These are phyloP conservation scores for Mycosphaerella sp. DNA, from an alignment of 2,329 filamentous ascomycete genomes.

Conservation along the genomic window DNA sequence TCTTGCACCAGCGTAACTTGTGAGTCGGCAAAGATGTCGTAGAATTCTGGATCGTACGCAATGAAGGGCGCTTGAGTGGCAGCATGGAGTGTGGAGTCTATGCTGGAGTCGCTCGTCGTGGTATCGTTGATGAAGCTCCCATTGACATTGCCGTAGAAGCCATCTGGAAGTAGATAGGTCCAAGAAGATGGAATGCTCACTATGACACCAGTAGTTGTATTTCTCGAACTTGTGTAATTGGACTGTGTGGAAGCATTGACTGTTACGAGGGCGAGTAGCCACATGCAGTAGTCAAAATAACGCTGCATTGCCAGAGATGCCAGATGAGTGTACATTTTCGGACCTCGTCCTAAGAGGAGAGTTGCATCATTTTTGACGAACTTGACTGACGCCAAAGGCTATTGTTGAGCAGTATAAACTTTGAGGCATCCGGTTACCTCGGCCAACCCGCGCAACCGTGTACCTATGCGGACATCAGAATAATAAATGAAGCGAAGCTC, in stretches of 20 bases:
- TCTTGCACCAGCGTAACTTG: background rate
- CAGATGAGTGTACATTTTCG: too few species aligned
- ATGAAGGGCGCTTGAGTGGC: conserved; percentile 1
- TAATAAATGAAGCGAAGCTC: too few species aligned
- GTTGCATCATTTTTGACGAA: too few species aligned
- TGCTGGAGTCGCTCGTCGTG: background rate
- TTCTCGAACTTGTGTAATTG: background rate
- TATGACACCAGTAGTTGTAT: background rate
- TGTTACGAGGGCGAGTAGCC: background rate
- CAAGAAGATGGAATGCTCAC: background rate
- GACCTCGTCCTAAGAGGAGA: too few species aligned
- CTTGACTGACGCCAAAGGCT: too few species aligned
- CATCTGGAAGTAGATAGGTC: background rate
- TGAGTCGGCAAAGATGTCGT: background rate
- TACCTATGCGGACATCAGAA: too few species aligned
- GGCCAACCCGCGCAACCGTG: too few species aligned
- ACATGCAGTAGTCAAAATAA: background rate
- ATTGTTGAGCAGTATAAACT: too few species aligned
- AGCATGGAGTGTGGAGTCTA: background rate
- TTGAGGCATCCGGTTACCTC: too few species aligned
- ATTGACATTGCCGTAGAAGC: background rate
- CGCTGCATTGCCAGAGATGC: background rate
- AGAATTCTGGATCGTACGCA: background rate
- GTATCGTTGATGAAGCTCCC: background rate
- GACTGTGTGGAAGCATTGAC: background rate